phyloP scores from a whole-genome alignment of 208 protist species.

The Endotrypanum monterogeii region DNA sequence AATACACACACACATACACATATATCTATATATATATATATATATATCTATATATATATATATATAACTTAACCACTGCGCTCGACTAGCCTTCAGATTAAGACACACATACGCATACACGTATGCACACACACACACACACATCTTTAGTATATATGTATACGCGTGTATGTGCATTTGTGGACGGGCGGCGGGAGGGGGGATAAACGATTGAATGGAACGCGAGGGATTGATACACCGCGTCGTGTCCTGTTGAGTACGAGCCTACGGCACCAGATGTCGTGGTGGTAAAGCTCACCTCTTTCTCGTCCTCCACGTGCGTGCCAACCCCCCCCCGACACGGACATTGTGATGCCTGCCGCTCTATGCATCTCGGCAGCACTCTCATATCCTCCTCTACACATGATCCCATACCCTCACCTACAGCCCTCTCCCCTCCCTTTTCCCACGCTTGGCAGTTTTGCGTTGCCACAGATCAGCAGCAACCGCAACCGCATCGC shows the following conservation, averaged over 20 bases:
- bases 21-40: not conserved
- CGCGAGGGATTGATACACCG: not conserved
- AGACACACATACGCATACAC: too few relatives aligned
- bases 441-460: not conserved
- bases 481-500: not conserved
- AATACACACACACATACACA: too few relatives aligned
- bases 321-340: not conserved
- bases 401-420: not conserved
- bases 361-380: not conserved
- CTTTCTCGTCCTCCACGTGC: not conserved
- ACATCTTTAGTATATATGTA: too few relatives aligned
- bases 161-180: not conserved
- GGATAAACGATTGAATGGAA: not conserved
- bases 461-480: not conserved
- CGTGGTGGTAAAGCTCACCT: not conserved
- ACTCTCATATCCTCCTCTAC: not conserved
- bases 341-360: not conserved
- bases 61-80: too few relatives aligned
- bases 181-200: not conserved
- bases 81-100: too few relatives aligned
- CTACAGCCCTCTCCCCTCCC: not conserved
- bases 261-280: not conserved
- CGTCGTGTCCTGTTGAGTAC: not conserved
- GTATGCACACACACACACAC: too few relatives aligned
- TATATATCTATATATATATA: too few relatives aligned